A percentile compares a stretch with the other conserved stretches of the same genome.
Evolutionary conservation across 768 basidiomycete genomes (phyloP).

Genomic region (Suillus plorans): DNA sequence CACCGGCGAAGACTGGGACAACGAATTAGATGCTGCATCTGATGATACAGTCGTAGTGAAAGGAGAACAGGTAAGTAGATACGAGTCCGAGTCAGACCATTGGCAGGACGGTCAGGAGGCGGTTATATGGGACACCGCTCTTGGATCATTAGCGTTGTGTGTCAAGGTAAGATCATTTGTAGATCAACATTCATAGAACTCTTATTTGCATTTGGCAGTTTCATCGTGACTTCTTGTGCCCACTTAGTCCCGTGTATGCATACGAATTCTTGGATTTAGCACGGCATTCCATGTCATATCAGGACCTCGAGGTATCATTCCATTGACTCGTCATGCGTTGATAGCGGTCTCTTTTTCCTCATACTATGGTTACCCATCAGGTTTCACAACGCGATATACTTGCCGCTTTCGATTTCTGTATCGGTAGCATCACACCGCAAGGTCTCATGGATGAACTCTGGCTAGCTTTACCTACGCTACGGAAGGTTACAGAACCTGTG

Average conservation of each 20-base stretch:
- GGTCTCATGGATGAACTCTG: constrained; percentile 58
- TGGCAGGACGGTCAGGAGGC: constrained; percentile 20
- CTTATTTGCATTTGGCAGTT: constrained; percentile 37
- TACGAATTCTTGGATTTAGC: constrained; percentile 51
- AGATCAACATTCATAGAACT: not conserved
- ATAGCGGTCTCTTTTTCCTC: not conserved
- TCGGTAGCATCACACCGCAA: constrained; percentile 54
- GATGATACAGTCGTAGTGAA: not conserved
- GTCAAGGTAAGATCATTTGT: constrained; percentile 47
- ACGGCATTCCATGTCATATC: constrained; percentile 43
- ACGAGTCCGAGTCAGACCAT: not conserved
- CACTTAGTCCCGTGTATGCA: constrained; percentile 52
- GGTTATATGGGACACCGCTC: constrained; percentile 56
- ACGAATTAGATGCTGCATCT: not conserved
- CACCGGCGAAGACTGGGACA: constrained; percentile 5
- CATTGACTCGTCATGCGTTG: not conserved
- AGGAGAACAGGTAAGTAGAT: not conserved
- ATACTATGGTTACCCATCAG: constrained; percentile 27
- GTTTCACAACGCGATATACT: constrained; percentile 58
- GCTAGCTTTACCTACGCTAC: constrained; percentile 53
- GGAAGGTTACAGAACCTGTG: constrained; percentile 32
- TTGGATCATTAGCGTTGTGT: constrained; percentile 59
- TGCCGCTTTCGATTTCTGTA: constrained; percentile 41
- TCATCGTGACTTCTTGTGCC: constrained; percentile 62
- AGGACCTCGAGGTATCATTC: constrained; percentile 52